phyloP scores from a whole-genome alignment of 2,329 filamentous ascomycete genomes.

The Ilyonectria mors-panacis region DNA sequence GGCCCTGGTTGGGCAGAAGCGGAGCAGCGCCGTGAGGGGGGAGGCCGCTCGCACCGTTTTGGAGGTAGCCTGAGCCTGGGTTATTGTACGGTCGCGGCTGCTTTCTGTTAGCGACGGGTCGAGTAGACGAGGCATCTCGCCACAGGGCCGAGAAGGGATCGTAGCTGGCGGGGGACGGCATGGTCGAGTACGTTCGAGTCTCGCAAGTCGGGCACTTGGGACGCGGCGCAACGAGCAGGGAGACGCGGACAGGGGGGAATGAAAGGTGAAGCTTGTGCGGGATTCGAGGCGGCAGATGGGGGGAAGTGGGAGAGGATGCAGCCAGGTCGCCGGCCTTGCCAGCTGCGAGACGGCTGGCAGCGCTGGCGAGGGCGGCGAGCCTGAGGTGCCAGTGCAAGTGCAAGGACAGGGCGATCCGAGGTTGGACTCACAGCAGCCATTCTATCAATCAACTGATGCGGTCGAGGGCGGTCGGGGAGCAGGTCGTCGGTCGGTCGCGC shows the following conservation, averaged over 20 bases:
- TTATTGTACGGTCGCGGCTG: constrained; percentile 64
- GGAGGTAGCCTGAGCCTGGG: constrained; percentile 72
- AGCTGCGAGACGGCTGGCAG: constrained; percentile 26
- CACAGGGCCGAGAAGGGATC: constrained; percentile 13
- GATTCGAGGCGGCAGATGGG: constrained; percentile 3
- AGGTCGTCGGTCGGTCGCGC: constrained; percentile 42
- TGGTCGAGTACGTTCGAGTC: constrained; percentile 17
- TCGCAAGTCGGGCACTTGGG: constrained; percentile 15
- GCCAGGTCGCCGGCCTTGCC: constrained; percentile 16
- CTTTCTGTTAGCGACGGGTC: constrained; percentile 42
- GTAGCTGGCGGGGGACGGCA: constrained; percentile 20
- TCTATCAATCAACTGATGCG: constrained; percentile 55
- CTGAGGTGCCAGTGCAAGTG: constrained; percentile 20
- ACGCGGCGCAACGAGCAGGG: constrained; percentile 18
- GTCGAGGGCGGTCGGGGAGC: constrained; percentile 42
- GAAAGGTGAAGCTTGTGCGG: constrained; percentile 7
- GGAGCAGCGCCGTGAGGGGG: constrained; percentile 73
- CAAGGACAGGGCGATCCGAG: constrained; percentile 33
- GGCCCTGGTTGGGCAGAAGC: constrained; percentile 77
- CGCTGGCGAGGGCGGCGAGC: constrained; percentile 16
- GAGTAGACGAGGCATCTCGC: constrained; percentile 2
- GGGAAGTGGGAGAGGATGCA: constrained; percentile 1
- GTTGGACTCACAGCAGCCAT: constrained; percentile 60
- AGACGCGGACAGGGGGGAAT: constrained; percentile 8
- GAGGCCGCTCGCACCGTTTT: constrained; percentile 71